Evolutionary conservation across 768 basidiomycete genomes (phyloP).

Genomic region (Leccinum broughii): DNA sequence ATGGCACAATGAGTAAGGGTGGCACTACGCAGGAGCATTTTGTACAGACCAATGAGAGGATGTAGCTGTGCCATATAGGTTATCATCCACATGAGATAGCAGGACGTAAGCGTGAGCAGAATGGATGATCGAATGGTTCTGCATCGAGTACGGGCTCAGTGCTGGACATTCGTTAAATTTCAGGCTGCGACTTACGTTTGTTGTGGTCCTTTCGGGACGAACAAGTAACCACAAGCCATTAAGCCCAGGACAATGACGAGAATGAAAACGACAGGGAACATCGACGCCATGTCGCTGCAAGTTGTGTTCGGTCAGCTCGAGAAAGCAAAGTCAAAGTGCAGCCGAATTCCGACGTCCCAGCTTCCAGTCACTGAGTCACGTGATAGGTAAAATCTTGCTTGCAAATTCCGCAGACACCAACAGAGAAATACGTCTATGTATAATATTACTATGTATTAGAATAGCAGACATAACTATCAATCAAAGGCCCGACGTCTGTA

Average conservation of each 20-base stretch:
- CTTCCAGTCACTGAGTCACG: constrained; percentile 1
- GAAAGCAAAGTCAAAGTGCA: neutral
- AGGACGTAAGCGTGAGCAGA: constrained; percentile 75
- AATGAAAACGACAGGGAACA: constrained; percentile 67
- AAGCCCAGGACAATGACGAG: constrained; percentile 65
- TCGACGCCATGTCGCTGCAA: constrained; percentile 56
- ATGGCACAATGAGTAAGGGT: constrained; percentile 1
- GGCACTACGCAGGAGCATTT: neutral
- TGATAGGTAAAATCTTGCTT: constrained; percentile 1
- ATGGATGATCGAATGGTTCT: constrained; percentile 84
- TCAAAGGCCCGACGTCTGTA: constrained; percentile 67
- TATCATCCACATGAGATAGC: constrained; percentile 96
- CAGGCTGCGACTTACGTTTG: constrained; percentile 67
- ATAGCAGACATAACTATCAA: constrained; percentile 26
- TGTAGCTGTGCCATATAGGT: constrained; percentile 96
- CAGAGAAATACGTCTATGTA: constrained; percentile 5
- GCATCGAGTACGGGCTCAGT: constrained; percentile 10
- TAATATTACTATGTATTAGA: constrained; percentile 7
- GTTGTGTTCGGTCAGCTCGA: neutral
- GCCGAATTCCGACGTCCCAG: neutral
- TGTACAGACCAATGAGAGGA: constrained; percentile 80
- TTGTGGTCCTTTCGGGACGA: constrained; percentile 82
- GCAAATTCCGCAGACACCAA: neutral
- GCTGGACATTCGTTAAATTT: neutral
- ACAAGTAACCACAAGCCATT: constrained; percentile 63